Percentiles rank a stretch among this genome's conserved stretches.
Evolutionary conservation across 1,284 basidiomycete species (phyloP).

Genomic region (Ceratobasidium theobromae): DNA sequence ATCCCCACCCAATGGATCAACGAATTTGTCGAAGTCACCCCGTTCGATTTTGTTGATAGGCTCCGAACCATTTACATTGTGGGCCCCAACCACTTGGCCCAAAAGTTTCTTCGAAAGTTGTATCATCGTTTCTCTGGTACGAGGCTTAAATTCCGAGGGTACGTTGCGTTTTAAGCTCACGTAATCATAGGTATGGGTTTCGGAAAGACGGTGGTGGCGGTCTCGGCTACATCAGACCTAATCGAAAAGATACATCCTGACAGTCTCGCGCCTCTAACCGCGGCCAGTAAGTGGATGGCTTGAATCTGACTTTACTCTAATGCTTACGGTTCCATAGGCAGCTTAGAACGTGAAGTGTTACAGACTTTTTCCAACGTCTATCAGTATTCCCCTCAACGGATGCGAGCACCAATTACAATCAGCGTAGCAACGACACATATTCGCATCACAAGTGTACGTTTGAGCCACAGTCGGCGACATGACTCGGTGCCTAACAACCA

Average conservation of each 20-base stretch:
- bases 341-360: constrained; percentile 33
- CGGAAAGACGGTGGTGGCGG: constrained; percentile 57
- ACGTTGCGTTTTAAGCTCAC: not conserved
- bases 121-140: constrained; percentile 73
- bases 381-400: constrained; percentile 34
- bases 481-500: not conserved
- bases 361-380: constrained; percentile 35
- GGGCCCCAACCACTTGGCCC: constrained; percentile 75
- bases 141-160: constrained; percentile 37
- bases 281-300: constrained; percentile 52
- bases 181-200: constrained; percentile 54
- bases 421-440: constrained; percentile 64
- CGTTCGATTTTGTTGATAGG: constrained; percentile 61
- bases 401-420: constrained; percentile 61
- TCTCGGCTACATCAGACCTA: constrained; percentile 61
- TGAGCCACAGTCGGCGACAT: not conserved
- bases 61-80: constrained; percentile 67
- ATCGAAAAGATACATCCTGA: constrained; percentile 55
- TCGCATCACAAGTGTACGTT: constrained; percentile 64
- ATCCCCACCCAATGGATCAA: constrained; percentile 81
- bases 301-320: not conserved
- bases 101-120: constrained; percentile 72
- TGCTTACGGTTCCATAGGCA: constrained; percentile 3
- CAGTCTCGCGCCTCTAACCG: constrained; percentile 52
- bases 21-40: constrained; percentile 75